Percentiles rank a stretch among this genome's conserved stretches.
Evolutionary conservation across 306 rosid genomes (phyloP).

Genomic region (Vigna reflexopilosa): DNA sequence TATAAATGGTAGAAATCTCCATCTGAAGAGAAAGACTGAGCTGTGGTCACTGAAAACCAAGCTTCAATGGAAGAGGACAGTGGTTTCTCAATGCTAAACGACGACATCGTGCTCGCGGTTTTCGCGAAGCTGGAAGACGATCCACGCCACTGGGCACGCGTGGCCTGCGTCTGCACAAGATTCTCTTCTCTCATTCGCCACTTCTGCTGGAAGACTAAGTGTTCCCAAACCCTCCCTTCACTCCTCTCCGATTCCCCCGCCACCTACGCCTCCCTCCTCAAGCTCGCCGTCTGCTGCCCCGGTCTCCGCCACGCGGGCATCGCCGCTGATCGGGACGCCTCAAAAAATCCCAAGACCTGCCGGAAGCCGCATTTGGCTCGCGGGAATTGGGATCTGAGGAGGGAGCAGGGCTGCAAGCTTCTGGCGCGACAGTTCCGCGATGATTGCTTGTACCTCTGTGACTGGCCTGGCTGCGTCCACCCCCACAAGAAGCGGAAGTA

Average conservation of each 20-base stretch:
- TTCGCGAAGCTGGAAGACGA: constrained; percentile 71
- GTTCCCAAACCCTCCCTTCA: constrained; percentile 57
- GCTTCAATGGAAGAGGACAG: neutral
- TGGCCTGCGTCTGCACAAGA: constrained; percentile 70
- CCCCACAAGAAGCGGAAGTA: constrained; percentile 72
- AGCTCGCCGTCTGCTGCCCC: constrained; percentile 87
- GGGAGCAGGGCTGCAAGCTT: constrained; percentile 80
- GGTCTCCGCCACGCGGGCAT: constrained; percentile 78
- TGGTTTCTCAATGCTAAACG: constrained; percentile 56
- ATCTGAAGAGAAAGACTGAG: neutral
- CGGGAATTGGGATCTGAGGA: constrained; percentile 66
- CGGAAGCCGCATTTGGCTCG: constrained; percentile 68
- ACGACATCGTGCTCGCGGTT: constrained; percentile 64
- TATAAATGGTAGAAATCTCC: too few species aligned
- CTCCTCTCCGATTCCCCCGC: constrained; percentile 52
- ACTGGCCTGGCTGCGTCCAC: constrained; percentile 90
- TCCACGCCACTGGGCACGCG: constrained; percentile 76
- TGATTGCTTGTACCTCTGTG: constrained; percentile 71
- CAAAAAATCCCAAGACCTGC: neutral
- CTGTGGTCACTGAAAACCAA: neutral
- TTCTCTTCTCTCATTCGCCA: constrained; percentile 68
- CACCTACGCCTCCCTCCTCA: constrained; percentile 61
- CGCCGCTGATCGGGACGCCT: neutral
- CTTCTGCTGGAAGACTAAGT: constrained; percentile 68
- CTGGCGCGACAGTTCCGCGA: constrained; percentile 76